These are phyloP conservation scores for Claviceps capensis DNA, from an alignment of 2,329 filamentous ascomycete genomes.

Conservation along the genomic window DNA sequence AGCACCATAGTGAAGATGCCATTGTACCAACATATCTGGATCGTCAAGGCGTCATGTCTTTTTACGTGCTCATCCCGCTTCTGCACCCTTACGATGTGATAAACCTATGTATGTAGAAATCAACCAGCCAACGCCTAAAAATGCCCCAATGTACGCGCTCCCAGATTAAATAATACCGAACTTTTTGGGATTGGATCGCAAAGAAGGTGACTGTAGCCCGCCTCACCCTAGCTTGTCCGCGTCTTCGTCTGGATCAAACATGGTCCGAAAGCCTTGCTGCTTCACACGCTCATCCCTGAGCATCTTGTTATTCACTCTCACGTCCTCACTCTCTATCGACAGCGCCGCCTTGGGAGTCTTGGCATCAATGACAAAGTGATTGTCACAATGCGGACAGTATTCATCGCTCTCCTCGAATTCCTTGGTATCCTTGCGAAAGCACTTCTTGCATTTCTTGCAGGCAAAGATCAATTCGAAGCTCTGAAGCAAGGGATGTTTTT, in stretches of 20 bases:
- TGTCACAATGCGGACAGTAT: constrained; percentile 98
- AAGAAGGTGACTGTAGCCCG: neutral
- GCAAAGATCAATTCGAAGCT: constrained; percentile 82
- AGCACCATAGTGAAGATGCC: constrained; percentile 14
- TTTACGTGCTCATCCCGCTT: neutral
- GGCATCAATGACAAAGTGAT: constrained; percentile 92
- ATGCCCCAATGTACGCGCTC: constrained; percentile 6
- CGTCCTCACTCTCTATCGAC: constrained; percentile 83
- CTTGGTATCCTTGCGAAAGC: constrained; percentile 82
- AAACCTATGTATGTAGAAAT: constrained; percentile 11
- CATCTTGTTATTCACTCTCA: constrained; percentile 76
- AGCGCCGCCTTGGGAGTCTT: constrained; percentile 69
- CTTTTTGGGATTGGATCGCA: neutral
- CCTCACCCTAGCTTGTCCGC: constrained; percentile 61
- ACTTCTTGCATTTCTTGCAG: constrained; percentile 98
- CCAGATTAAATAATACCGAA: neutral
- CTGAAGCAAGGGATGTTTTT: constrained; percentile 64
- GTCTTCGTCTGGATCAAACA: constrained; percentile 63
- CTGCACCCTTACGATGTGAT: neutral
- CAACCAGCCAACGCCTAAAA: constrained; percentile 18
- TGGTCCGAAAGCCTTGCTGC: constrained; percentile 44
- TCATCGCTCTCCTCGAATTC: constrained; percentile 97
- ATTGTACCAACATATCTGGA: constrained; percentile 23
- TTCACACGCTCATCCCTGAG: constrained; percentile 76
- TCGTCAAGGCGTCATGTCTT: neutral